Base-by-base conservation (phyloP, 306 rosid genomes). In the Cucurbita ficifolia region DNA sequence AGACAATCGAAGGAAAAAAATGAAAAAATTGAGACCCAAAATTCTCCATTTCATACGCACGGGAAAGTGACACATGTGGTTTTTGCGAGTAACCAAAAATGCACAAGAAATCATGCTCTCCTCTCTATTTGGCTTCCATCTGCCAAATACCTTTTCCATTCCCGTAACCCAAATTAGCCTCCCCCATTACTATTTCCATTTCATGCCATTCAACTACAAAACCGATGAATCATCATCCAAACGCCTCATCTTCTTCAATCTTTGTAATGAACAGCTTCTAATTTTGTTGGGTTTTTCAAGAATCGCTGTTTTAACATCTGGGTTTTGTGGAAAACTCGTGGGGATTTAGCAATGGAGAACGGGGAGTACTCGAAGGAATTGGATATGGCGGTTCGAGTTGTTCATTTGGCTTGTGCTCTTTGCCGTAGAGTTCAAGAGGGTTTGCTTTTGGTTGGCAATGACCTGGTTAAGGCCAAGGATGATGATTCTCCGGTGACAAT, bases 401-500 rank as follows among this genome's bases (percentile, higher is more conserved):
- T 92, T 51, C 98, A 89, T 77, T 73, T 90, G 83, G 91, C 92
- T 1, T 90, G 98, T 67, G 84, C 90, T 82, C 78, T 92, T 17
- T 88, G 96, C 72, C 89, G 80, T 85, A 85, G 87, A 79, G 92
- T 92, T 76, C 96, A 92, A 60, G 84, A 86, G 82, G 81, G 84
- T 63, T 76, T 87, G 67, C 79, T 86, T 72, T 77, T 81, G 1
- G 65, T 71, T n/a, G 60, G 10, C 74, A 54, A 56, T 62, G 83
- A 76, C 50, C 84, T 78, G 22, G 88, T 92, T 76, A 52, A 79
- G 55, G 79, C 98, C 57, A 92, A 92, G 81, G 96, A 88, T n/a
- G 98, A 92, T 79, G 91, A 90, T 81, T 92, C 98, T 80, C 98
- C 88, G 29, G 96, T 92, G 24, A 92, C 98, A 29, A 83, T 92